Evolutionary conservation across 2,329 filamentous ascomycete species (phyloP).

Genomic region (Coleophoma eucalyptorum): DNA sequence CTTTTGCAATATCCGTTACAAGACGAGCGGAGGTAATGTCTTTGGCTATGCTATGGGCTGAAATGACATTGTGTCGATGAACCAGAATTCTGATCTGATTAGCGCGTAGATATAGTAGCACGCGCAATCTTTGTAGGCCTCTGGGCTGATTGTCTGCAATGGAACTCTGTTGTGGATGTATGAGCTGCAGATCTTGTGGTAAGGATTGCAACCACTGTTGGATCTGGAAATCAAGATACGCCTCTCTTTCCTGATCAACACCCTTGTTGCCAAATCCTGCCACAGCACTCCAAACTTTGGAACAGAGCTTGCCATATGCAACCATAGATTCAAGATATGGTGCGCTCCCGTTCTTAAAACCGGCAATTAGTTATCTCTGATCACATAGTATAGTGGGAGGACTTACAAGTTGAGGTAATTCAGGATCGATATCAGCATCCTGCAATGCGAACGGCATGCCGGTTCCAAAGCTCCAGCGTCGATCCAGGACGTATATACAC

Average conservation of each 20-base stretch:
- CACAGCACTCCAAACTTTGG: constrained; percentile 82
- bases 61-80: constrained; percentile 83
- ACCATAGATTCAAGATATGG: constrained; percentile 85
- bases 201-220: constrained; percentile 82
- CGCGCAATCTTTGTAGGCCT: constrained; percentile 64
- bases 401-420: constrained; percentile 73
- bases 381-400: constrained; percentile 12
- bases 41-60: constrained; percentile 75
- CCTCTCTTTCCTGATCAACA: constrained; percentile 70
- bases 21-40: constrained; percentile 71
- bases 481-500: constrained; percentile 81
- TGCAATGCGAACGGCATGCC: constrained; percentile 83
- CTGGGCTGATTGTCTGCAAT: constrained; percentile 32
- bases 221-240: constrained; percentile 77
- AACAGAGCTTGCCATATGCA: constrained; percentile 75
- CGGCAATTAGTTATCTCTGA: constrained; percentile 8
- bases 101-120: constrained; percentile 80
- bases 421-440: constrained; percentile 80
- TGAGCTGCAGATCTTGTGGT: constrained; percentile 59
- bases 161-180: constrained; percentile 32
- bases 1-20: constrained; percentile 70
- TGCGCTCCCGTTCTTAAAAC: constrained; percentile 13
- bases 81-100: constrained; percentile 91
- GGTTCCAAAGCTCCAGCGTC: constrained; percentile 86
- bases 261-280: constrained; percentile 60